Conservation (phyloP, 2,329 filamentous ascomycete species). For the Aureobasidium sp. region DNA sequence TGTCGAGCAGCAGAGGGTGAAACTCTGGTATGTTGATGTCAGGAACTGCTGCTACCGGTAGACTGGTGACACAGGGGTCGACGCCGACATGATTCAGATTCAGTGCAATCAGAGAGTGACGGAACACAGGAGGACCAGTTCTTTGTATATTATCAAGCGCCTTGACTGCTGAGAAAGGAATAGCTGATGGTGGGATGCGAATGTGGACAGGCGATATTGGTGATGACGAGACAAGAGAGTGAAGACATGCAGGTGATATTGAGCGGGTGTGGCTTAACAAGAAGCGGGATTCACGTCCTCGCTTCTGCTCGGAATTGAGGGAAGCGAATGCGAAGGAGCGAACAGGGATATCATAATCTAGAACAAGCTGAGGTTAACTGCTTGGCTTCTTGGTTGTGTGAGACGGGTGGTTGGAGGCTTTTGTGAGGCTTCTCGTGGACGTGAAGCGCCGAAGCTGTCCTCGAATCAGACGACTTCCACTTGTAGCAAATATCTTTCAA, state of each 20-base stretch:
- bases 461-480: slow-evolving; percentile 3
- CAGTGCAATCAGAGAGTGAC: neutral
- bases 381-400: slow-evolving; percentile 5
- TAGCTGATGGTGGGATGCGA: neutral
- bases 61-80: slow-evolving; percentile 1
- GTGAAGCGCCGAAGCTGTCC: neutral
- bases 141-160: neutral
- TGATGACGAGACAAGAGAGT: neutral
- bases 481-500: neutral
- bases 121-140: neutral
- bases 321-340: neutral
- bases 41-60: neutral
- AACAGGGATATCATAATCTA: neutral
- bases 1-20: neutral
- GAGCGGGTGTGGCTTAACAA: slow-evolving; percentile 7
- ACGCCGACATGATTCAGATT: slow-evolving; percentile 13
- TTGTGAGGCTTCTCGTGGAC: neutral
- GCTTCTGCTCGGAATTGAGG: neutral
- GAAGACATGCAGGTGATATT: slow-evolving; percentile 13
- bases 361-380: neutral
- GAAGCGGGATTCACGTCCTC: neutral
- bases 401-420: slow-evolving; percentile 7
- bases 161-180: neutral
- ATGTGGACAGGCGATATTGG: neutral
- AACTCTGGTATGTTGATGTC: slow-evolving; percentile 1